Evolutionary conservation across 441 rosid genomes (phyloP), one percentile per base, ranked within the genome.

Genomic region (Lepidium campestre): DNA sequence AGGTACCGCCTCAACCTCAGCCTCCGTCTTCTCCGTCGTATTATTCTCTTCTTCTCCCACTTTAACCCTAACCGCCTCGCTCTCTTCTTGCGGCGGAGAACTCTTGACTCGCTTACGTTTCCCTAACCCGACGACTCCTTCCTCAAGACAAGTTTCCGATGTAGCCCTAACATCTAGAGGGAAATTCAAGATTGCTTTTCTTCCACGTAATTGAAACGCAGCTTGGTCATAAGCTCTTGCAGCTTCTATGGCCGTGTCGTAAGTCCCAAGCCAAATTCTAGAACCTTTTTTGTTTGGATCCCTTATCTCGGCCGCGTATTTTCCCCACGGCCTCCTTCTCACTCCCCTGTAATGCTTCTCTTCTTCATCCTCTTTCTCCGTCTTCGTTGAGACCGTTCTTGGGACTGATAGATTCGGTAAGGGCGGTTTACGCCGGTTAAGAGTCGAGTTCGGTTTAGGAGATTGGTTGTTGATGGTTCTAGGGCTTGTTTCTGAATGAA

Each of bases 201-300:
- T 75, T 13, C 87, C 90, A 25, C 90, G 87, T 10, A 85, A 71
- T 49, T 70, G 60, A 63, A 83, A 85, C 23, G 90, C 86, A 2
- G 90, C 87, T 57, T 65, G 60, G 47, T 85, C 90, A 19, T 85
- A 85, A 59, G 90, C 87, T 62, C 77, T 83, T 6, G 86, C 90
- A 29, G 87, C 90, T 70, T 85, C 80, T 1, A 81, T 20, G 45
- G 82, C 83, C 2, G 80, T 78, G 4, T 85, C 85, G 67, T 83
- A 85, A 2, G 87, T 85, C 7, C 90, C 90, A 7, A 85, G 84
- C 90, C 90, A 85, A 19, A 79, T 71, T 45, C 90, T 73, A 10
- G 79, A 67, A 11, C 90, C 90, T 57, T 83, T 85, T 18, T 65
- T 69, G 60, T 84, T 86, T 1, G 90, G 90, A 68, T 85, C 87